Evolutionary conservation across 2,329 filamentous ascomycete species (phyloP).

Genomic region (Clarireedia sp.): DNA sequence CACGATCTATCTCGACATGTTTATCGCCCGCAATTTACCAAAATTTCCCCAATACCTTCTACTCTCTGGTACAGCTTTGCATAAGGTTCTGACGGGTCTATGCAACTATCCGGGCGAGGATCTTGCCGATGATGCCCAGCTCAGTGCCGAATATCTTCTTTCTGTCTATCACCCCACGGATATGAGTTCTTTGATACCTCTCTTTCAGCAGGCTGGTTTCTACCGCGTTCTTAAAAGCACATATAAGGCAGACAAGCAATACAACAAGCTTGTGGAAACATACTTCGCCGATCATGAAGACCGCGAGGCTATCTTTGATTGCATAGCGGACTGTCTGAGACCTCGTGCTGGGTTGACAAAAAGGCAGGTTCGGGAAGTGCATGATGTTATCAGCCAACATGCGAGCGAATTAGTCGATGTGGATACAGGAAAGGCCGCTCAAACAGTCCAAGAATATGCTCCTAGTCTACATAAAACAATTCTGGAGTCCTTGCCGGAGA

Average conservation of each 20-base stretch:
- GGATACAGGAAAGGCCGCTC: conserved; percentile 47
- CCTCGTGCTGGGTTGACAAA: conserved; percentile 53
- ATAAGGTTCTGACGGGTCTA: conserved; percentile 70
- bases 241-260: conserved; percentile 73
- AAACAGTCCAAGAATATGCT: conserved; percentile 47
- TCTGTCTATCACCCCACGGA: conserved; percentile 90
- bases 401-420: conserved; percentile 50
- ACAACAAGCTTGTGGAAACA: conserved; percentile 65
- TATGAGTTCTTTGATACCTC: conserved; percentile 63
- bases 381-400: conserved; percentile 49
- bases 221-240: conserved; percentile 87
- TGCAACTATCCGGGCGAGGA: conserved; percentile 77
- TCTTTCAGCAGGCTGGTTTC: conserved; percentile 74
- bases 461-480: conserved; percentile 48
- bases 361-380: conserved; percentile 67
- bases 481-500: conserved; percentile 44
- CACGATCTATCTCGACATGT: conserved; percentile 96
- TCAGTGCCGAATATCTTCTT: conserved; percentile 92
- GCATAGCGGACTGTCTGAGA: conserved; percentile 67
- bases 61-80: conserved; percentile 77
- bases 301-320: conserved; percentile 67
- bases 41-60: conserved; percentile 96
- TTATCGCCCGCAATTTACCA: conserved; percentile 87
- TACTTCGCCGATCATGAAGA: conserved; percentile 83
- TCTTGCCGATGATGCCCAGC: conserved; percentile 84